Conservation (phyloP, 164 flowering plant species). For the Litsea cubeba region DNA sequence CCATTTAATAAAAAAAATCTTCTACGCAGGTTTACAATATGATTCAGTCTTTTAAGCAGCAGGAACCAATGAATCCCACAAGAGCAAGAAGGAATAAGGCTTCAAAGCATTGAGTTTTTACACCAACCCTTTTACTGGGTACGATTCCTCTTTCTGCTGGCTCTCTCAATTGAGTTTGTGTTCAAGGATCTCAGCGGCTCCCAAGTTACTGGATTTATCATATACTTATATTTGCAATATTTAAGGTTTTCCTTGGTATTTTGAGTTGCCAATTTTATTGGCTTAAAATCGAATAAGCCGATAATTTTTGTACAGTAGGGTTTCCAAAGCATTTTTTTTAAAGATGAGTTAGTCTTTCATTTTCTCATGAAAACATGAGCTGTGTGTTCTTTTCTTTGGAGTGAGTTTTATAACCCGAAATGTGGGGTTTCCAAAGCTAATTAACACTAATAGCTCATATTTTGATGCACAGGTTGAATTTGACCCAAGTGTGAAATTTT, state of each 20-base stretch:
- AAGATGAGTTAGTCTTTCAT: too few species aligned
- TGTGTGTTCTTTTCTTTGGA: too few species aligned
- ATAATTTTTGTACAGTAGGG: neutral
- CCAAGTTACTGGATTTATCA: neutral
- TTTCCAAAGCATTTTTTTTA: too few species aligned
- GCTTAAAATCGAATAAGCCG: neutral
- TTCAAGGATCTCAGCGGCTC: neutral
- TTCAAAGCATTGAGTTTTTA: neutral
- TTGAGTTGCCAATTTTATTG: neutral
- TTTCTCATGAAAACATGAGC: too few species aligned
- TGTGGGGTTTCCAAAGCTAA: too few species aligned
- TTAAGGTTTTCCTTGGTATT: neutral
- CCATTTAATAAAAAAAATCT: neutral
- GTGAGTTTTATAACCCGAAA: too few species aligned
- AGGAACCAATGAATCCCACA: neutral
- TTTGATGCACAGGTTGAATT: too few species aligned
- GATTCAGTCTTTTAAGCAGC: conserved; percentile 56
- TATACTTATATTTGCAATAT: neutral
- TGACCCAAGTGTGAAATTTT: too few species aligned
- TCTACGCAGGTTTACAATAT: conserved; percentile 59
- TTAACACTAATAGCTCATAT: too few species aligned
- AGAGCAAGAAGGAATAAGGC: conserved; percentile 15
- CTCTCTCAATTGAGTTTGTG: neutral
- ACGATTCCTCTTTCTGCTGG: neutral
- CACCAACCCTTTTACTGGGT: neutral